These are phyloP conservation scores for Populus hybrid DNA, from an alignment of 441 rosid genomes.

Conservation along the genomic window DNA sequence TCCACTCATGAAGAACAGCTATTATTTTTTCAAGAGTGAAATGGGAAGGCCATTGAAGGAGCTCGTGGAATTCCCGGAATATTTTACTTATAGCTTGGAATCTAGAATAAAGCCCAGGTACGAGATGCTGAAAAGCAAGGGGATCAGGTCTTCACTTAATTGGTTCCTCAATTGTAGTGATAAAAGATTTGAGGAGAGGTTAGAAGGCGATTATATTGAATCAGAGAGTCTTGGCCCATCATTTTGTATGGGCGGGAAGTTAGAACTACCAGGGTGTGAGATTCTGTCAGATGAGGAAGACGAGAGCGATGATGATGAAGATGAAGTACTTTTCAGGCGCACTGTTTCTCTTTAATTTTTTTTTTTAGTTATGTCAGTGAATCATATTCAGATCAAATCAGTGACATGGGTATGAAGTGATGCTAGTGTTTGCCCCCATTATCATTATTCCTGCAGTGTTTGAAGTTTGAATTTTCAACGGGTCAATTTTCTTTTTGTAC, in stretches of 20 bases:
- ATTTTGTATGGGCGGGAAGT: constrained; percentile 62
- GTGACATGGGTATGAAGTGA: neutral
- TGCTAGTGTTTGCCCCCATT: neutral
- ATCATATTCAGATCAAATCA: constrained; percentile 1
- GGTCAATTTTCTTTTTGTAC: neutral
- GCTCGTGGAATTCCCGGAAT: constrained; percentile 70
- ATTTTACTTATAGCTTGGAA: constrained; percentile 77
- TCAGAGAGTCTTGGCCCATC: constrained; percentile 50
- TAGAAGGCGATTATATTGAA: constrained; percentile 61
- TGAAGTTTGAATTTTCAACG: neutral
- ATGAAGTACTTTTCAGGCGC: constrained; percentile 57
- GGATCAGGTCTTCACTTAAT: constrained; percentile 59
- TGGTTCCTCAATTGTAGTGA: constrained; percentile 83
- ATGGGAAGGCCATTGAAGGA: constrained; percentile 82
- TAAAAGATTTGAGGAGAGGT: constrained; percentile 69
- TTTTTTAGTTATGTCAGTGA: constrained; percentile 7
- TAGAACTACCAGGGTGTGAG: constrained; percentile 54
- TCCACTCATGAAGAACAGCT: constrained; percentile 72
- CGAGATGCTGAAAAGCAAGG: constrained; percentile 58
- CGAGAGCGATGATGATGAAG: constrained; percentile 58
- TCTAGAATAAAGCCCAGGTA: constrained; percentile 81
- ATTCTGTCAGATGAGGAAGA: constrained; percentile 67
- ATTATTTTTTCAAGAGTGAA: constrained; percentile 64
- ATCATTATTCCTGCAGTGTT: neutral
- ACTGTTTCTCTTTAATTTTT: constrained; percentile 51